phyloP scores from a whole-genome alignment of 176 grass and related monocot genomes.

The Oryza brachyantha region DNA sequence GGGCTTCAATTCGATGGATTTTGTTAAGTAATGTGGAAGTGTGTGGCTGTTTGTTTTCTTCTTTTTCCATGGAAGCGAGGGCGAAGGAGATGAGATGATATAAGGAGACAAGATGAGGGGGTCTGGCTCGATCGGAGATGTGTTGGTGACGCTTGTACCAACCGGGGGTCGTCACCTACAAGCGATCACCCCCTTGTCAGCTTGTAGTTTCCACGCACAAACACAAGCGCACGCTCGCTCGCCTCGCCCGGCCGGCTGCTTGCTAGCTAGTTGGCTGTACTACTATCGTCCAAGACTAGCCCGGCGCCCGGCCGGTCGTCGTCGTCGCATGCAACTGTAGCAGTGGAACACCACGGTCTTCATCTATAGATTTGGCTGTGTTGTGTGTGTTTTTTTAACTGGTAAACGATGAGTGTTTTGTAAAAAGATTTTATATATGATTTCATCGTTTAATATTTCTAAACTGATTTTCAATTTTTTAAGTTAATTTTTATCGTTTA shows the following conservation, averaged over 20 bases:
- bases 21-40: background rate
- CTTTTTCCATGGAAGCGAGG: slow-evolving; percentile 31
- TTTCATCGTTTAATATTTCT: too few relatives aligned
- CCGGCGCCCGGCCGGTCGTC: slow-evolving; percentile 14
- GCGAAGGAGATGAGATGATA: slow-evolving; percentile 23
- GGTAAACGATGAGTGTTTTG: too few relatives aligned
- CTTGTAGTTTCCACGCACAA: slow-evolving; percentile 15
- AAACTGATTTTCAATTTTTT: too few relatives aligned
- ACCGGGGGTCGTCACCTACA: slow-evolving; percentile 55
- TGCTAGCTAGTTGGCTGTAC: background rate
- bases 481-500: too few relatives aligned
- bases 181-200: slow-evolving; percentile 8
- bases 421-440: too few relatives aligned
- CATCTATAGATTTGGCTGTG: too few relatives aligned
- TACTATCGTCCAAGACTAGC: background rate
- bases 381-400: too few relatives aligned
- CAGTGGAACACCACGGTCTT: too few relatives aligned
- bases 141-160: slow-evolving; percentile 70
- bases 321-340: background rate
- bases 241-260: slow-evolving; percentile 1
- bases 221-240: slow-evolving; percentile 12
- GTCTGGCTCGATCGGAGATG: slow-evolving; percentile 4
- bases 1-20: background rate
- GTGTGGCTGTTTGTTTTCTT: too few relatives aligned
- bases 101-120: slow-evolving; percentile 6